Evolutionary conservation across 106 monocot genomes (phyloP).

Genomic region (Dioscorea dumetorum): DNA sequence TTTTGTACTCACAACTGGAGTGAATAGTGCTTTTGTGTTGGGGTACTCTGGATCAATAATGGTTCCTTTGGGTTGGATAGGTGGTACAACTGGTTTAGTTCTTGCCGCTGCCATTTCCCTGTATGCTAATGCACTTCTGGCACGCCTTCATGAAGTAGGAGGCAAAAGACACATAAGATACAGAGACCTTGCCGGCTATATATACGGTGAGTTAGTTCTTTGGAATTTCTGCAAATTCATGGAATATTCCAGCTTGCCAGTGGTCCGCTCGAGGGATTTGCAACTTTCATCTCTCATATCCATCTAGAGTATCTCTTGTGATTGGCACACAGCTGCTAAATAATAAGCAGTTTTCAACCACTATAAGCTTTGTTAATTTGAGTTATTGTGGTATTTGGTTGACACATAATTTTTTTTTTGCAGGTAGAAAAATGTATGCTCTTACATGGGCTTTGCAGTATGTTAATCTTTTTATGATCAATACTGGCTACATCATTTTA

Average conservation of each 20-base stretch:
- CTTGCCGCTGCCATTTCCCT: constrained; percentile 85
- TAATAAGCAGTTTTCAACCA: neutral
- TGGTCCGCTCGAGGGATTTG: no score
- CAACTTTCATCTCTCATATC: no score
- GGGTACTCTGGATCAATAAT: constrained; percentile 90
- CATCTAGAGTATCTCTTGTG: no score
- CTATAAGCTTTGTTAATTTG: constrained; percentile 4
- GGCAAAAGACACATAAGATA: constrained; percentile 94
- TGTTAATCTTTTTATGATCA: constrained; percentile 93
- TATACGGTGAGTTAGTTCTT: constrained; percentile 49
- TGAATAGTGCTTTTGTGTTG: constrained; percentile 94
- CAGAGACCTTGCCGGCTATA: constrained; percentile 94
- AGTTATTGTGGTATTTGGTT: no score
- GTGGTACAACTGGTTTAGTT: constrained; percentile 62
- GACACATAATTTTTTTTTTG: no score
- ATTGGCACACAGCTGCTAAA: neutral
- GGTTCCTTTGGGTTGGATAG: constrained; percentile 88
- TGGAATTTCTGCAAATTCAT: no score
- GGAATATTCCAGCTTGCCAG: no score
- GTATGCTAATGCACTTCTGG: constrained; percentile 80
- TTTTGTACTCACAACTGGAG: constrained; percentile 78
- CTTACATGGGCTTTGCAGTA: constrained; percentile 93
- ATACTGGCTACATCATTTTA: constrained; percentile 92
- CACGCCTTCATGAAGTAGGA: constrained; percentile 81
- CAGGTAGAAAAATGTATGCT: constrained; percentile 76